phyloP scores from a whole-genome alignment of 2,329 filamentous ascomycete species.

The Lasiodiplodia sp. region DNA sequence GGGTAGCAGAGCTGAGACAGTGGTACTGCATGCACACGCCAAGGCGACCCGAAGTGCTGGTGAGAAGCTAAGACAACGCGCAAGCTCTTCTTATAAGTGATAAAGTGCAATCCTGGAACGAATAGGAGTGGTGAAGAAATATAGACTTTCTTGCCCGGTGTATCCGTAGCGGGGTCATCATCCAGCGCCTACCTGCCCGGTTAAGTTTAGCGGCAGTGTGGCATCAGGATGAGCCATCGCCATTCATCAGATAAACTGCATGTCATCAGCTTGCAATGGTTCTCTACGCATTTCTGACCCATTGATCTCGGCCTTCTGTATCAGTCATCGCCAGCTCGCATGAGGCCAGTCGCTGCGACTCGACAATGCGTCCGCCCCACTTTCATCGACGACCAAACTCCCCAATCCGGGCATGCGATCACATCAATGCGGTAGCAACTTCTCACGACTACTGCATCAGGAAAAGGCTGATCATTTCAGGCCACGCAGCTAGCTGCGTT shows the following conservation, averaged over 20 bases:
- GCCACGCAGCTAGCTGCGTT: background rate
- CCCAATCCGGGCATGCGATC: background rate
- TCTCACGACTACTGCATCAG: slow-evolving; percentile 3
- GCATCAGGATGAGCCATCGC: slow-evolving; percentile 9
- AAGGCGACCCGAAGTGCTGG: background rate
- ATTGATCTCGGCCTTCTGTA: background rate
- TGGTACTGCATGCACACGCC: slow-evolving; percentile 3
- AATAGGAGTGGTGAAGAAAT: background rate
- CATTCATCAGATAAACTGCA: background rate
- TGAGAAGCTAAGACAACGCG: background rate
- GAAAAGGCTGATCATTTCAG: background rate
- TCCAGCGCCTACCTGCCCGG: background rate
- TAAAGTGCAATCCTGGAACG: too few relatives aligned
- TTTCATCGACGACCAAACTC: background rate
- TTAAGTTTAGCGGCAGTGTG: background rate
- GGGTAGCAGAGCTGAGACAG: slow-evolving; percentile 7
- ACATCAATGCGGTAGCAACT: background rate
- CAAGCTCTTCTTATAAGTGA: background rate
- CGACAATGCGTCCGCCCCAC: background rate
- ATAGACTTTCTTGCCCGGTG: background rate
- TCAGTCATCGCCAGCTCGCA: too few relatives aligned
- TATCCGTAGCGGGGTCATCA: background rate
- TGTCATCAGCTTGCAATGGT: background rate
- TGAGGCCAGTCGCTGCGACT: too few relatives aligned
- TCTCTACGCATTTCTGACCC: background rate